phyloP scores from a whole-genome alignment of 345 rosid genomes.

The Kandelia obovata region DNA sequence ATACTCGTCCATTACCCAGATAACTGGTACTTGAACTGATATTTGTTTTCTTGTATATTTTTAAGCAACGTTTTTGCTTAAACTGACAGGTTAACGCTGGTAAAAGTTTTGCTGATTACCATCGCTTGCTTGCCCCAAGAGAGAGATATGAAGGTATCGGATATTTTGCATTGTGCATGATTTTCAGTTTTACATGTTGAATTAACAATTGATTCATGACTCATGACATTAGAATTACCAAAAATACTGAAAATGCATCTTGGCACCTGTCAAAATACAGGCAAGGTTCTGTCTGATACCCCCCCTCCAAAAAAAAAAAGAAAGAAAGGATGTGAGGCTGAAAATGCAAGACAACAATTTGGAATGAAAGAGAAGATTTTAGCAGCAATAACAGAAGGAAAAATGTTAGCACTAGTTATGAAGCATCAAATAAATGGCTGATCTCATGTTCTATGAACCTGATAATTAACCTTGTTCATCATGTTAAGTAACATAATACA shows the following conservation, averaged over 20 bases:
- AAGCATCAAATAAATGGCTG: too few species aligned
- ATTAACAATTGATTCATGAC: background rate
- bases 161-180: background rate
- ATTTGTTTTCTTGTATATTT: conserved; percentile 1
- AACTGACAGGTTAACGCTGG: conserved; percentile 63
- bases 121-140: conserved; percentile 68
- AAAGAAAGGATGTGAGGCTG: too few species aligned
- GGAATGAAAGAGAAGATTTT: too few species aligned
- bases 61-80: conserved; percentile 1
- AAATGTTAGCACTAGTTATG: too few species aligned
- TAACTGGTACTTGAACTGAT: background rate
- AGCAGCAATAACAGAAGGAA: too few species aligned
- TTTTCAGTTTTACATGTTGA: background rate
- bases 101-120: conserved; percentile 61
- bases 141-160: conserved; percentile 71
- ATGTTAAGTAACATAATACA: too few species aligned
- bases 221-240: background rate
- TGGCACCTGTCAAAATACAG: too few species aligned
- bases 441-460: background rate
- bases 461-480: background rate
- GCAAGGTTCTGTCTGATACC: too few species aligned
- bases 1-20: conserved; percentile 1
- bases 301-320: too few species aligned
- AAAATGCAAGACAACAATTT: too few species aligned
- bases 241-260: background rate